Conservation (phyloP, 2,329 filamentous ascomycete species). For the Epichloe amarillans region DNA sequence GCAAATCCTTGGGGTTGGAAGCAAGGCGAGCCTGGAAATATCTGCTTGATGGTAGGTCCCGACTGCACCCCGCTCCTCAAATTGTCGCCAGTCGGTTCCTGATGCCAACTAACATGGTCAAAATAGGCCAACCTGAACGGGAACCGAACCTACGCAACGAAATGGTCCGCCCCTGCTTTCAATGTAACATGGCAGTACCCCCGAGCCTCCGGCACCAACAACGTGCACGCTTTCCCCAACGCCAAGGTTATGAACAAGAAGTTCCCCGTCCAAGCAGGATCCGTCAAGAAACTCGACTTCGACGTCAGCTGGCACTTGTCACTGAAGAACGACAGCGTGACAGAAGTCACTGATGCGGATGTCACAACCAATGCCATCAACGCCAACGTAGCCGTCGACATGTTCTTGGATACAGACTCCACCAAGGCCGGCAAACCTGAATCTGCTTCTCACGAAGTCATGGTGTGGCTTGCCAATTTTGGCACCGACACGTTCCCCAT, state of each 20-base stretch:
- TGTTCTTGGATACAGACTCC: slow-evolving; percentile 39
- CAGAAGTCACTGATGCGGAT: slow-evolving; percentile 19
- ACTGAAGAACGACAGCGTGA: slow-evolving; percentile 26
- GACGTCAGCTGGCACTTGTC: slow-evolving; percentile 36
- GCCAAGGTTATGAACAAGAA: slow-evolving; percentile 30
- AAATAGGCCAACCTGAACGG: slow-evolving; percentile 5
- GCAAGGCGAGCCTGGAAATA: slow-evolving; percentile 21
- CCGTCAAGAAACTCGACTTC: slow-evolving; percentile 27
- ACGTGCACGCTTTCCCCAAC: slow-evolving; percentile 43
- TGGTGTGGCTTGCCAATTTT: slow-evolving; percentile 41
- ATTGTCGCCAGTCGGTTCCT: not conserved
- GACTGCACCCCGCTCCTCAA: not conserved
- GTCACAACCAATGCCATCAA: slow-evolving; percentile 27
- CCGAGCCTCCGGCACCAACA: slow-evolving; percentile 17
- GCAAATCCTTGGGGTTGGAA: slow-evolving; percentile 42
- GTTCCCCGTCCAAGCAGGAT: slow-evolving; percentile 28
- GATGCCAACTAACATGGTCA: not conserved
- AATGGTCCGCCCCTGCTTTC: slow-evolving; percentile 32
- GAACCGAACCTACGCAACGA: slow-evolving; percentile 35
- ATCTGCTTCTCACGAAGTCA: slow-evolving; percentile 37
- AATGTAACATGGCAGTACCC: slow-evolving; percentile 40
- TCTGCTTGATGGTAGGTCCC: slow-evolving; percentile 40
- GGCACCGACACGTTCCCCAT: slow-evolving; percentile 34
- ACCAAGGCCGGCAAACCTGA: slow-evolving; percentile 24
- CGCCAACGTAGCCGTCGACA: slow-evolving; percentile 44